Evolutionary conservation across 306 rosid genomes (phyloP).

Genomic region (Trifolium repens): DNA sequence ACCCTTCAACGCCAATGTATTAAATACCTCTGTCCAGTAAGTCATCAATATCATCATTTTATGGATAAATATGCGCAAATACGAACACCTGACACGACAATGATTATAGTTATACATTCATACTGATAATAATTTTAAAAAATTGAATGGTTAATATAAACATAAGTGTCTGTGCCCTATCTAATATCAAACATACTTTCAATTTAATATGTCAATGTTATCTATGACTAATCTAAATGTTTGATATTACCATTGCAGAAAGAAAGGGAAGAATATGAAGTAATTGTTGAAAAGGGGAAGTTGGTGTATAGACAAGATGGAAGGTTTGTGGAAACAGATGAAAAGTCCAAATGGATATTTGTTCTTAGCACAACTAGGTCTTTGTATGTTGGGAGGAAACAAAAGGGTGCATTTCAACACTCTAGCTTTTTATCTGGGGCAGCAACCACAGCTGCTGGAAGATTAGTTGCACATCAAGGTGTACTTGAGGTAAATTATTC

Average conservation of each 20-base stretch:
- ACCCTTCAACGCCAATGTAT: constrained; percentile 81
- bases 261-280: constrained; percentile 88
- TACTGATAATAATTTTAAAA: too few relatives aligned
- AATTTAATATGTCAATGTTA: too few relatives aligned
- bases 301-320: constrained; percentile 61
- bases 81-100: too few relatives aligned
- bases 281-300: constrained; percentile 73
- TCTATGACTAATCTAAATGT: not conserved
- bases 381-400: constrained; percentile 86
- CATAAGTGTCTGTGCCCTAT: too few relatives aligned
- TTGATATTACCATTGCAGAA: constrained; percentile 54
- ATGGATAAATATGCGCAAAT: too few relatives aligned
- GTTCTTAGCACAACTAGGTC: constrained; percentile 88
- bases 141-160: too few relatives aligned
- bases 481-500: constrained; percentile 64
- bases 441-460: constrained; percentile 96
- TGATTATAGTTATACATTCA: too few relatives aligned
- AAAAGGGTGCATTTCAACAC: constrained; percentile 87
- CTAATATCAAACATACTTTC: too few relatives aligned
- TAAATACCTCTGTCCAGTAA: constrained; percentile 88
- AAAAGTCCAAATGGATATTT: constrained; percentile 86
- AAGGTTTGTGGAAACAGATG: constrained; percentile 57
- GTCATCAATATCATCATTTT: constrained; percentile 20
- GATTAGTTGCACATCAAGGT: constrained; percentile 81
- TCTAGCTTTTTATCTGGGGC: constrained; percentile 94